Conservation (phyloP, 495 filamentous ascomycete species). For the Talaromyces ruber region DNA sequence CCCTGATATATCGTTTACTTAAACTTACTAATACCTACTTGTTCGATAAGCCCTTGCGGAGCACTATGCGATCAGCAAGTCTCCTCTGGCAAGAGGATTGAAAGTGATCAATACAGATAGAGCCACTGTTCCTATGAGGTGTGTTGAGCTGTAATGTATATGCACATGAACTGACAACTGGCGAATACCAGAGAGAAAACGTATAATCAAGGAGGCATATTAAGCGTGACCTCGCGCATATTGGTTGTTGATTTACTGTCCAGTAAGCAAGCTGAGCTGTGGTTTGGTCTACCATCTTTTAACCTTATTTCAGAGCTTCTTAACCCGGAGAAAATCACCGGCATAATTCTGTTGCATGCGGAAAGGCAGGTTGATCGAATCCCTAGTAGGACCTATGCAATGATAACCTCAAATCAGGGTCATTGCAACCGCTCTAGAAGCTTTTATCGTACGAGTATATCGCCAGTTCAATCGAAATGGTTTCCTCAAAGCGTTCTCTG, state of each 20-base stretch:
- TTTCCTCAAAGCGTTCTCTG: conserved; percentile 94
- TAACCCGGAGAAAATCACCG: conserved; percentile 77
- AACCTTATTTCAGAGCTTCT: conserved; percentile 45
- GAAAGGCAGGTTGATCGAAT: conserved; percentile 46
- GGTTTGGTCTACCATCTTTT: conserved; percentile 6
- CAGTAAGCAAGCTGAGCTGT: conserved; percentile 25
- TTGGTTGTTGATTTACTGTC: conserved; percentile 88
- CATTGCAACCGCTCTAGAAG: conserved; percentile 81
- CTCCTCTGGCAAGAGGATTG: conserved; percentile 71
- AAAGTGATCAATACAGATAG: conserved; percentile 91
- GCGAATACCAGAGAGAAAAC: conserved; percentile 62
- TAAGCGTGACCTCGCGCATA: conserved; percentile 94
- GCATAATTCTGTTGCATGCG: conserved; percentile 80
- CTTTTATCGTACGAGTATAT: conserved; percentile 91
- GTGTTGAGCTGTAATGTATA: conserved; percentile 4
- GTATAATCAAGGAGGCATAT: conserved; percentile 81
- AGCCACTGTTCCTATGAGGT: conserved; percentile 71
- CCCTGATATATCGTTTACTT: background rate
- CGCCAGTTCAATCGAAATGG: conserved; percentile 87
- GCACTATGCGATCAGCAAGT: conserved; percentile 76
- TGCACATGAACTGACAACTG: conserved; percentile 14
- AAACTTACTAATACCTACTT: background rate
- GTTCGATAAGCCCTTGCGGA: conserved; percentile 65
- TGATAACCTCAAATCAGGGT: conserved; percentile 37
- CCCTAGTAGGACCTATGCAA: background rate